Conservation (phyloP, 352 stramenopile genomes). For the Phytophthora europaea region DNA sequence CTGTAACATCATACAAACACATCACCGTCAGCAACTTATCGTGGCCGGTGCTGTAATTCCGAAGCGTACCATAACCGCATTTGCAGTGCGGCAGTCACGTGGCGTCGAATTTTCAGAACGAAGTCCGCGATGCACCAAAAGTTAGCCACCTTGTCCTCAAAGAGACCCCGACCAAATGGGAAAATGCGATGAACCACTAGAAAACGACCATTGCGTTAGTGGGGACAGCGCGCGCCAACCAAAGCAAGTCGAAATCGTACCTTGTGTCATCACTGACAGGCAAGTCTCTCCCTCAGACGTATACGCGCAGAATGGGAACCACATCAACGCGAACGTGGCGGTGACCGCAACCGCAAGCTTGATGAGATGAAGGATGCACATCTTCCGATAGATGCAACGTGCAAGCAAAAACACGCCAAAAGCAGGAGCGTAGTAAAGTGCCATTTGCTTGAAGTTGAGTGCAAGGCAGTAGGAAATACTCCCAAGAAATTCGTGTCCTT, state of each 20-base stretch:
- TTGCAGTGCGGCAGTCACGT: slow-evolving; percentile 59
- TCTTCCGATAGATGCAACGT: slow-evolving; percentile 78
- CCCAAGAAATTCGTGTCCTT: slow-evolving; percentile 82
- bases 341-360: slow-evolving; percentile 92
- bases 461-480: slow-evolving; percentile 93
- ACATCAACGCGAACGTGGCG: slow-evolving; percentile 91
- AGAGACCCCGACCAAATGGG: slow-evolving; percentile 96
- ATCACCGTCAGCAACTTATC: not conserved
- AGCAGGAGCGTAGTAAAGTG: slow-evolving; percentile 97
- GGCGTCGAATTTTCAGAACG: slow-evolving; percentile 73
- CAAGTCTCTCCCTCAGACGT: slow-evolving; percentile 54
- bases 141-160: slow-evolving; percentile 99
- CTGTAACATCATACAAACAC: slow-evolving; percentile 35
- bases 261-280: slow-evolving; percentile 72
- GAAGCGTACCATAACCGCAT: slow-evolving; percentile 77
- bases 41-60: not conserved
- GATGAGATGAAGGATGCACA: slow-evolving; percentile 61
- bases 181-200: slow-evolving; percentile 95
- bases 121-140: slow-evolving; percentile 96
- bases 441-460: slow-evolving; percentile 99
- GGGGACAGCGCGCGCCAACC: not conserved
- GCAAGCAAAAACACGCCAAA: slow-evolving; percentile 95
- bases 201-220: slow-evolving; percentile 10
- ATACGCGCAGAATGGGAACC: slow-evolving; percentile 91
- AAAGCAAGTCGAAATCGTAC: slow-evolving; percentile 28